phyloP scores from a whole-genome alignment of 2,329 filamentous ascomycete genomes.

The Claviceps cyperi region DNA sequence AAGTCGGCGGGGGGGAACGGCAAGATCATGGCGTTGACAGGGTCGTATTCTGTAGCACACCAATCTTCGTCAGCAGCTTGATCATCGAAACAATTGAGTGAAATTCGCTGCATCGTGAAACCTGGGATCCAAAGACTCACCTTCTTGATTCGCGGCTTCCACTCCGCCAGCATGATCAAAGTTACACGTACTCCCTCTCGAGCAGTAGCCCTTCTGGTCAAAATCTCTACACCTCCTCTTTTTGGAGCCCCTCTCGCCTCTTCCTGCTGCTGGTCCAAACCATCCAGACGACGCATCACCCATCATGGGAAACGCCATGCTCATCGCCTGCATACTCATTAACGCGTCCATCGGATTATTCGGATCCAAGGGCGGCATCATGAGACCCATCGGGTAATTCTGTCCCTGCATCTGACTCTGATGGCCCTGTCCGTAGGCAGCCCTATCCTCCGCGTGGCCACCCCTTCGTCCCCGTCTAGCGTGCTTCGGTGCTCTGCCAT shows the following conservation, averaged over 20 bases:
- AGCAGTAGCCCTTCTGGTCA: slow-evolving; percentile 58
- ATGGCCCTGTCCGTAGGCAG: not conserved
- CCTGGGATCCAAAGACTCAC: slow-evolving; percentile 8
- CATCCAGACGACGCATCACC: slow-evolving; percentile 20
- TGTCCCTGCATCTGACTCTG: slow-evolving; percentile 7
- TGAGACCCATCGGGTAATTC: slow-evolving; percentile 3
- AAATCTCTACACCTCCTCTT: slow-evolving; percentile 49
- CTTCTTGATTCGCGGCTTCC: slow-evolving; percentile 9
- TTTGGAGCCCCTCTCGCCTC: slow-evolving; percentile 13
- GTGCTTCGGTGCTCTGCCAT: slow-evolving; percentile 40
- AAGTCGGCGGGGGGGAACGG: slow-evolving; percentile 10
- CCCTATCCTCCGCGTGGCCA: slow-evolving; percentile 12
- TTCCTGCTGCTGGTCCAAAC: not conserved
- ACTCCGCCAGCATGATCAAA: slow-evolving; percentile 45
- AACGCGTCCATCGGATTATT: slow-evolving; percentile 48
- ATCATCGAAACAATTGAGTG: not conserved
- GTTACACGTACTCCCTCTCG: slow-evolving; percentile 49
- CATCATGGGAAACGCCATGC: slow-evolving; percentile 26
- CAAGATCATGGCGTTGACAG: slow-evolving; percentile 15
- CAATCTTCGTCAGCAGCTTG: not conserved
- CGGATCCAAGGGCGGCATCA: slow-evolving; percentile 35
- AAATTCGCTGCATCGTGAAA: not conserved
- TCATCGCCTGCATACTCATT: slow-evolving; percentile 45
- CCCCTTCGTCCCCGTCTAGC: slow-evolving; percentile 36
- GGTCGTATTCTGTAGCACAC: slow-evolving; percentile 18